Evolutionary conservation across 139 green algal species (phyloP).

Genomic region (Diplosphaera chodatii): DNA sequence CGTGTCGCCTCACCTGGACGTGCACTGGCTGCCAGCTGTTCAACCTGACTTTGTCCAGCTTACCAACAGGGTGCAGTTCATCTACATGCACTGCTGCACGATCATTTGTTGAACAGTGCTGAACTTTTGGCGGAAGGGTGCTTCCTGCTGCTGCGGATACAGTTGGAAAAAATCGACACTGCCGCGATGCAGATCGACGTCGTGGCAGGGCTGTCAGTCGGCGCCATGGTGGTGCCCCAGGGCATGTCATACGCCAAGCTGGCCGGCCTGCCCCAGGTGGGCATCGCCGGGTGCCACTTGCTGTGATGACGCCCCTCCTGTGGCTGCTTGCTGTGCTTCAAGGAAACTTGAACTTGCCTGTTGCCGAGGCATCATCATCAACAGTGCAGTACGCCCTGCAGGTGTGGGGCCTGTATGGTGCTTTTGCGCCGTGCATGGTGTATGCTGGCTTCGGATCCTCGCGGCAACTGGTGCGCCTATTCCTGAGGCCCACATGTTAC

Average conservation of each 20-base stretch:
- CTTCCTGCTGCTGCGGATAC: no score
- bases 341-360: no score
- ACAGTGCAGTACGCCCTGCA: constrained; percentile 31
- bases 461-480: constrained; percentile 41
- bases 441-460: constrained; percentile 73
- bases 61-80: neutral
- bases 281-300: no score
- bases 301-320: no score
- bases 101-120: no score
- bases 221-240: constrained; percentile 74
- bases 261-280: constrained; percentile 48
- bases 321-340: no score
- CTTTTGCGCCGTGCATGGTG: constrained; percentile 70
- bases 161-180: neutral
- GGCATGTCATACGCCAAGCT: constrained; percentile 67
- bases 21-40: no score
- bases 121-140: no score
- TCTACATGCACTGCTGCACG: neutral
- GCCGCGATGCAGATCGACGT: constrained; percentile 43
- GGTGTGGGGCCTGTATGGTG: constrained; percentile 83
- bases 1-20: neutral
- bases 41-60: no score
- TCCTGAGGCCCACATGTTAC: no score
- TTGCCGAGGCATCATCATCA: no score
- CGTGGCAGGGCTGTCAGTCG: constrained; percentile 59